These are phyloP conservation scores for Flaveria brownii DNA, from an alignment of 129 eudicot species.

Conservation along the genomic window DNA sequence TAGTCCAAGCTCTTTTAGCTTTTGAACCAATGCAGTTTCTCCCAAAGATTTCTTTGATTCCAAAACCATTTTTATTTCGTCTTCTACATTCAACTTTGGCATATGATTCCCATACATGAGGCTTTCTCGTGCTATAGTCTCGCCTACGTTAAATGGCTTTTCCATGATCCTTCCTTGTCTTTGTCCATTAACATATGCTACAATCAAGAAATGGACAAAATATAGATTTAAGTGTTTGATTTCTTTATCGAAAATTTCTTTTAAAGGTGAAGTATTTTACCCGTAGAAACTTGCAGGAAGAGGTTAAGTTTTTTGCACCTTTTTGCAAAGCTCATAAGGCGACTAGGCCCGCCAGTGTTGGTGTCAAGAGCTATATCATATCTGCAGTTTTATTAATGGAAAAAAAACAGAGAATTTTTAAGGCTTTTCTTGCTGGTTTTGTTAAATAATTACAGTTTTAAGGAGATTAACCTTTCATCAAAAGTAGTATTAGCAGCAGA, in stretches of 20 bases:
- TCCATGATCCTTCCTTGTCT: conserved; percentile 90
- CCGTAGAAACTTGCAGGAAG: conserved; percentile 88
- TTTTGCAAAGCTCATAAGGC: conserved; percentile 80
- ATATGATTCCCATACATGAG: conserved; percentile 37
- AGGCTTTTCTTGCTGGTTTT: not conserved
- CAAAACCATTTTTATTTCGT: conserved; percentile 69
- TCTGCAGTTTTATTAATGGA: conserved; percentile 33
- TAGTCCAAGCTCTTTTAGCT: conserved; percentile 76
- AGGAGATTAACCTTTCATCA: conserved; percentile 70
- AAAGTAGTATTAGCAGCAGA: conserved; percentile 98
- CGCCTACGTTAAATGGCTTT: conserved; percentile 72
- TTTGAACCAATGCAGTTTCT: conserved; percentile 46
- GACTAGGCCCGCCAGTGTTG: conserved; percentile 88
- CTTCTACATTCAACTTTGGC: conserved; percentile 68
- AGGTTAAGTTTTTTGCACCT: conserved; percentile 79
- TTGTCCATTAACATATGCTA: conserved; percentile 98
- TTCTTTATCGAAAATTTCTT: not conserved
- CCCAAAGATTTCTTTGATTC: conserved; percentile 52
- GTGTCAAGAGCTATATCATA: conserved; percentile 88
- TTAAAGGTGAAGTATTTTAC: conserved; percentile 35
- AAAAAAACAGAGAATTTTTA: not conserved
- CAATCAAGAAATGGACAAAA: conserved; percentile 29
- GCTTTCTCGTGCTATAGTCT: conserved; percentile 73
- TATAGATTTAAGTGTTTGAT: not conserved
- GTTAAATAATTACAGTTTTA: not conserved